phyloP scores from a whole-genome alignment of 2,329 filamentous ascomycete genomes.

The Passalora sequoiae region DNA sequence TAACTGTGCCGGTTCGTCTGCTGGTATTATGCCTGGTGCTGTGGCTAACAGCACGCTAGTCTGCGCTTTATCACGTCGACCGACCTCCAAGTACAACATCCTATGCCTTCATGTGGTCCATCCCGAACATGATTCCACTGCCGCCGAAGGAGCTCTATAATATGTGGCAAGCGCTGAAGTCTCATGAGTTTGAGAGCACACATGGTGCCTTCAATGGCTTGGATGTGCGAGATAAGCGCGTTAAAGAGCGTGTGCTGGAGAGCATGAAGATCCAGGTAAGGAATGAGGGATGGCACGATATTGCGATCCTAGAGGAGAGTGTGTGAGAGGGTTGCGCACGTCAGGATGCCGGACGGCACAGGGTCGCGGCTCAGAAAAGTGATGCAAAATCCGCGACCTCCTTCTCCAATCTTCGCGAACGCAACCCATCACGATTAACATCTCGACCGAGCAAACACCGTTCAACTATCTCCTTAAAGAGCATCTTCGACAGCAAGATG shows the following conservation, averaged over 20 bases:
- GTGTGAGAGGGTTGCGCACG: no score
- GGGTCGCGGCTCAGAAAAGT: no score
- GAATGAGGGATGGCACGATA: constrained; percentile 25
- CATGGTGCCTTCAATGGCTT: constrained; percentile 62
- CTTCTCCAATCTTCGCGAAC: no score
- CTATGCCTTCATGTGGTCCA: constrained; percentile 72
- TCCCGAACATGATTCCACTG: constrained; percentile 69
- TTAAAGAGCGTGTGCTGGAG: constrained; percentile 63
- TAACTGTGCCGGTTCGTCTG: constrained; percentile 61
- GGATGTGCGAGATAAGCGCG: constrained; percentile 53
- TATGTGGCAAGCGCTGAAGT: constrained; percentile 65
- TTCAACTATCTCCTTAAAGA: no score
- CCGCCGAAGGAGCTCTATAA: constrained; percentile 55
- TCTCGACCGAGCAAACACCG: no score
- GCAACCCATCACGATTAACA: no score
- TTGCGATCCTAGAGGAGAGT: constrained; percentile 26
- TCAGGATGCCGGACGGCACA: no score
- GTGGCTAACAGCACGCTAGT: constrained; percentile 20
- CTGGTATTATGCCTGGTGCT: no score
- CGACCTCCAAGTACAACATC: constrained; percentile 43
- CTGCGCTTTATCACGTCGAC: constrained; percentile 36
- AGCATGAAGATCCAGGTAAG: constrained; percentile 70
- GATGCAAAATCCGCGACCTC: no score
- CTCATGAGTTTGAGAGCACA: constrained; percentile 59
- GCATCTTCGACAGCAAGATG: no score